Evolutionary conservation across 805 yeast genomes (phyloP), one percentile per base, ranked within the genome.

Genomic region (Sungouiozyma ichnusensis): DNA sequence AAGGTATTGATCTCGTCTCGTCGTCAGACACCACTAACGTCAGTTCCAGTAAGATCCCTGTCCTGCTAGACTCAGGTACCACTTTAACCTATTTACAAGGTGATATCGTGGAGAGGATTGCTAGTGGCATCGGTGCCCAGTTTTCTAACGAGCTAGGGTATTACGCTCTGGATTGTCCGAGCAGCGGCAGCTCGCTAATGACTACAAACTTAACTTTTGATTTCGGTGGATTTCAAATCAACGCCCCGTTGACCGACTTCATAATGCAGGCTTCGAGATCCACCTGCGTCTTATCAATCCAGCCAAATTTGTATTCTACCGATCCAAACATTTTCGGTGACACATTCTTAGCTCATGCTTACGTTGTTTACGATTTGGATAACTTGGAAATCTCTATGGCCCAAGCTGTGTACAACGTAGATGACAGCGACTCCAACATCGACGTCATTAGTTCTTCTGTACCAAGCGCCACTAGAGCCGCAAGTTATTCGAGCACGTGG

Each of bases 201-300:
- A 61, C 6, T 36, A 60, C 64, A 4, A 52, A 62, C 44, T 46
- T 76, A 14, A 64, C 65, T 24, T 77, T 74, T 51, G 67, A 74
- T 52, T 79, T 83, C 58, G 77, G 79, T 48, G 90, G 90, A 1
- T 64, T 69, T 37, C 60, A 62, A n/a, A 77, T 83, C 43, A 52
- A 62, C 16, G 77, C 73, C 14, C 78, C 82, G 20, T 54, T 76
- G 19, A 35, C 47, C 2, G 57, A 65, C 48, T 61, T 64, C 47
- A 46, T 66, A 27, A 44, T 65, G 27, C 37, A 38, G 17, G 44
- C 51, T 29, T 54, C 62, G 18, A 16, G 31, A 24, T 11, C 29
- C 18, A 17, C 34, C 11, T 77, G 81, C 62, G 70, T 67, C 5
- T 49, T 76, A 33, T 77, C 73, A 5, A 44, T 75, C 3, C 40